Percentiles rank a stretch among this genome's conserved stretches.
These are phyloP conservation scores for Puccinellia tenuiflora DNA, from an alignment of 176 grass and related monocot species.

Conservation along the genomic window DNA sequence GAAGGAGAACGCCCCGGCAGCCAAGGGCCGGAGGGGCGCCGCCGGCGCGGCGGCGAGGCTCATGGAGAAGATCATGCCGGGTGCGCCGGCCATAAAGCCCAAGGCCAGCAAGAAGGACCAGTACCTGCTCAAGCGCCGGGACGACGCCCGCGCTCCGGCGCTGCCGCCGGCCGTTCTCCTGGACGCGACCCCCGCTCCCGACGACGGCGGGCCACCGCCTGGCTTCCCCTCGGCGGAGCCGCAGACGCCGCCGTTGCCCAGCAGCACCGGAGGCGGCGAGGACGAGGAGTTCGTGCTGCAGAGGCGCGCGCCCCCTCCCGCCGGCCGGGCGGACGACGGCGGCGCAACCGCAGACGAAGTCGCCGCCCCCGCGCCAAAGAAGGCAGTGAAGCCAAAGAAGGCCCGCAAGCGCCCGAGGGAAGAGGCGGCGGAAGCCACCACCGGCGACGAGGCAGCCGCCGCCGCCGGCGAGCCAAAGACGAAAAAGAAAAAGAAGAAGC, in stretches of 20 bases:
- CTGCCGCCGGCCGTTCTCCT: conserved; percentile 15
- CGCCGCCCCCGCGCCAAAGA: not conserved
- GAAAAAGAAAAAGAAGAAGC: conserved; percentile 66
- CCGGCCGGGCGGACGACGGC: not conserved
- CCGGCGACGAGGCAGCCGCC: not conserved
- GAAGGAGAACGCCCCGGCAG: not conserved
- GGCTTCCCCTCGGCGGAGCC: conserved; percentile 31
- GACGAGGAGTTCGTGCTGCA: conserved; percentile 49
- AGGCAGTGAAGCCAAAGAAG: conserved; percentile 41
- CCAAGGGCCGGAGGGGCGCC: conserved; percentile 31
- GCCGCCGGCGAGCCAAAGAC: conserved; percentile 30
- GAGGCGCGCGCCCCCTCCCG: conserved; percentile 4
- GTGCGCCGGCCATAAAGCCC: conserved; percentile 24
- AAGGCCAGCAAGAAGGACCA: conserved; percentile 68
- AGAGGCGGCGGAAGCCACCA: not conserved
- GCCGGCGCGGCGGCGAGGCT: conserved; percentile 36
- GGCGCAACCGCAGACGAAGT: not conserved
- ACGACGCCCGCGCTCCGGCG: conserved; percentile 28
- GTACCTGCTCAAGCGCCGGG: conserved; percentile 89
- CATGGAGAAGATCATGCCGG: conserved; percentile 37
- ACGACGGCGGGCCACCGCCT: conserved; percentile 26
- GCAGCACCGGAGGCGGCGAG: not conserved
- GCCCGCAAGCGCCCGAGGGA: conserved; percentile 49
- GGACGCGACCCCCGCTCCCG: conserved; percentile 4
- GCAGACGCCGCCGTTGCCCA: conserved; percentile 19